These are phyloP conservation scores for Trichomonas gallinae DNA, from an alignment of 208 protist species.

Conservation along the genomic window DNA sequence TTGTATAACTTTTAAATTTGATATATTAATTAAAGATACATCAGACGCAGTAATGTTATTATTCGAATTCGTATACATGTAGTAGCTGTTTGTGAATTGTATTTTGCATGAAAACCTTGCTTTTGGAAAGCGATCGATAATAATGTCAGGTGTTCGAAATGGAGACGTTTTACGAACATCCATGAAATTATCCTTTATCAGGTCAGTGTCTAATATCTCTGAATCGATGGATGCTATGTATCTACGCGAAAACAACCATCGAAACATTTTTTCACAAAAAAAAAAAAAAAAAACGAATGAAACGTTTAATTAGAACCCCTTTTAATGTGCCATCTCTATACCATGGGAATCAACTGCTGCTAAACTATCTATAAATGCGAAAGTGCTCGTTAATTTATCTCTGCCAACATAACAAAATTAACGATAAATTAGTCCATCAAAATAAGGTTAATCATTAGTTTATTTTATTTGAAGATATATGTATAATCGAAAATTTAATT, in stretches of 20 bases:
- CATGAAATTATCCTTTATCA: neutral
- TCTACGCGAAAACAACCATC: neutral
- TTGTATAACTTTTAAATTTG: neutral
- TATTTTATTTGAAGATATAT: too few species aligned
- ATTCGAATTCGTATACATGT: neutral
- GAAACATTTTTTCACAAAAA: neutral
- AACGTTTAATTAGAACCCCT: too few species aligned
- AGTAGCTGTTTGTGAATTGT: neutral
- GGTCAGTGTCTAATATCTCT: neutral
- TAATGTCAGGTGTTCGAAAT: neutral
- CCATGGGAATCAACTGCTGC: too few species aligned
- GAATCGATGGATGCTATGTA: neutral
- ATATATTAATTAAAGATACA: neutral
- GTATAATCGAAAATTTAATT: too few species aligned
- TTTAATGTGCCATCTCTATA: too few species aligned
- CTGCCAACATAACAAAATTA: too few species aligned
- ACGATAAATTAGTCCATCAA: too few species aligned
- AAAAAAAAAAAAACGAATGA: too few species aligned
- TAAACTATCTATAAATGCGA: too few species aligned
- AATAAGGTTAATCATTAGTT: too few species aligned
- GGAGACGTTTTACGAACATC: neutral
- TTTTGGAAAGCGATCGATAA: neutral
- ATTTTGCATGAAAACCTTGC: neutral
- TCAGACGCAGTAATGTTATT: neutral
- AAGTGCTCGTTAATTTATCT: too few species aligned